Evolutionary conservation across 148 eudicot species (phyloP), one percentile per base, ranked within the genome.

Genomic region (Spergularia marina): DNA sequence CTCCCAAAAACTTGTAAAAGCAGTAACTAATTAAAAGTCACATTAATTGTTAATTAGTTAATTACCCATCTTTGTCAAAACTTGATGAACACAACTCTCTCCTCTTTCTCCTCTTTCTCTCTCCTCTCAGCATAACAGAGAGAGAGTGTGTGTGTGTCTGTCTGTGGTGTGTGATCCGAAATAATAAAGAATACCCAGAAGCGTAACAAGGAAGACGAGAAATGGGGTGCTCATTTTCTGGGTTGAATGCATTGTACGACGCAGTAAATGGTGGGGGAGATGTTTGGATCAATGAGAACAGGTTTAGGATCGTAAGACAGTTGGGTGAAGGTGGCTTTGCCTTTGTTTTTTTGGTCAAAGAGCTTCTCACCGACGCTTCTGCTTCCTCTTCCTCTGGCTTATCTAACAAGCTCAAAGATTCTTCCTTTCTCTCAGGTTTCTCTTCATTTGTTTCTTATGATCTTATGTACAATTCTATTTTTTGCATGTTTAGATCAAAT

Each of bases 261-360:
- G 90, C 94, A 44, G 91, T 86, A 12, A 88, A 90, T 77, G 93
- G 93, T 0, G 95, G 90, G 16, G 98, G 93, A 5, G 99, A 95
- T 77, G 97, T 95, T 53, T 95, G 99, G 99, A 95, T 95, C 90
- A 95, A 95, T 44, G 94, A 95, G 58, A 92, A 89, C 77, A 83
- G 98, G 49, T 92, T 92, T 84, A 83, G 82, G 84, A 77, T 95
- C 69, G 62, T 91, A 0, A 80, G 94, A 72, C 96, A 92, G 83
- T 90, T 95, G 25, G 99, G 97, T 52, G 99, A 95, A 82, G 99
- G 97, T 72, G 99, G 97, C 16, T 92, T 96, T 49, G 97, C 99
- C 70, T 91, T 70, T 59, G 99, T 96, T 10, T 96, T 53, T 75
- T 89, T 96, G 76, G 99, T 96, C 76, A 96, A 92, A 83, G 99